phyloP scores from a whole-genome alignment of 371 early-diverging fungal species.

The Fennellomyces sp. region DNA sequence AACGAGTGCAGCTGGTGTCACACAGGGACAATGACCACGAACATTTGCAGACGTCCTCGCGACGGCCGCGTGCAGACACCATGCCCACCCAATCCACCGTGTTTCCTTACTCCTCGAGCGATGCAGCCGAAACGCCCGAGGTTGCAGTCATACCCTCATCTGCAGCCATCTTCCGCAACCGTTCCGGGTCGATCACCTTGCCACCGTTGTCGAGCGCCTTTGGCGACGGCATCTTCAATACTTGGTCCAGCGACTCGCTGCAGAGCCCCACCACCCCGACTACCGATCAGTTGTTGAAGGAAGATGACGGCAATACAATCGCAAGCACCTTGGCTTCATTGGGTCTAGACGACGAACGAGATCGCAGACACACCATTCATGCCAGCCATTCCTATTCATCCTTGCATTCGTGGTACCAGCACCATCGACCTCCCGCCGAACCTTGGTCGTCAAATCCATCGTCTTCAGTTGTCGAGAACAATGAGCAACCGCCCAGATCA shows the following conservation, averaged over 20 bases:
- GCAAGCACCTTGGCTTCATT: slow-evolving; percentile 72
- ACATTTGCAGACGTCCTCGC: background rate
- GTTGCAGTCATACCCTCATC: slow-evolving; percentile 14
- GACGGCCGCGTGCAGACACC: slow-evolving; percentile 18
- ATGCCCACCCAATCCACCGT: slow-evolving; percentile 22
- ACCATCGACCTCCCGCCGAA: slow-evolving; percentile 4
- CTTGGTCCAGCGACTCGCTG: slow-evolving; percentile 7
- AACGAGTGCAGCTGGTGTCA: slow-evolving; percentile 6
- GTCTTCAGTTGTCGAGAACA: too few relatives aligned
- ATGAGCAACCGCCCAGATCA: too few relatives aligned
- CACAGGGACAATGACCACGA: slow-evolving; percentile 6
- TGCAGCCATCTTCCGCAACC: slow-evolving; percentile 46
- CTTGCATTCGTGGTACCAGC: slow-evolving; percentile 15
- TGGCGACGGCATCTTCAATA: slow-evolving; percentile 25
- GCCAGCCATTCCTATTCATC: slow-evolving; percentile 35
- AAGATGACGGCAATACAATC: slow-evolving; percentile 55
- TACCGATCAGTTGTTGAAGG: slow-evolving; percentile 39
- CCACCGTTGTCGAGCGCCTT: slow-evolving; percentile 16
- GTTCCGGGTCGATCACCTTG: slow-evolving; percentile 51
- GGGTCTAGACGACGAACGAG: slow-evolving; percentile 63
- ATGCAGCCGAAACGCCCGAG: background rate
- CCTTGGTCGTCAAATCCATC: background rate
- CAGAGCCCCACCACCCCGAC: slow-evolving; percentile 39
- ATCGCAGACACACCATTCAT: slow-evolving; percentile 14
- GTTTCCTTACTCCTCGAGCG: slow-evolving; percentile 1